phyloP scores from a whole-genome alignment of 805 yeast species.

The Teunomyces panamensis region DNA sequence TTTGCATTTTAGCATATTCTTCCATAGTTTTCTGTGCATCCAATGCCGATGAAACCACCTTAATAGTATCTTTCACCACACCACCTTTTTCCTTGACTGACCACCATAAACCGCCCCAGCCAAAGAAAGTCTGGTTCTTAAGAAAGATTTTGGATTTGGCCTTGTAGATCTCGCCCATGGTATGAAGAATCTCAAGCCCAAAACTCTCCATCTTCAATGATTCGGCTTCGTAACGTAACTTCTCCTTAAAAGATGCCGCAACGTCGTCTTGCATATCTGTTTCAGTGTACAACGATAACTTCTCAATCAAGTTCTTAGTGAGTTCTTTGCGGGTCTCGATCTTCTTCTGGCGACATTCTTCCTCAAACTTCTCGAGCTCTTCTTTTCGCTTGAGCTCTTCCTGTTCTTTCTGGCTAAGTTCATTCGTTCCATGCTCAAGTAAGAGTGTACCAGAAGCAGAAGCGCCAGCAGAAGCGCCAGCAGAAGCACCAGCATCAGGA shows the following conservation, averaged over 20 bases:
- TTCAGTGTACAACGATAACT: constrained; percentile 42
- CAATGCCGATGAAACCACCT: constrained; percentile 67
- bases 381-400: constrained; percentile 46
- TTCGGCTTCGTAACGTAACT: constrained; percentile 80
- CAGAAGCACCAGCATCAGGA: background rate
- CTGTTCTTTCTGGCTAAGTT: constrained; percentile 34
- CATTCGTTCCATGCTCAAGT: constrained; percentile 24
- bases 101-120: constrained; percentile 67
- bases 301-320: constrained; percentile 50
- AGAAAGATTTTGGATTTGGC: constrained; percentile 63
- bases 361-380: constrained; percentile 66
- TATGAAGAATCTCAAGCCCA: constrained; percentile 77
- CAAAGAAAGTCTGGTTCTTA: constrained; percentile 60
- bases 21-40: constrained; percentile 80
- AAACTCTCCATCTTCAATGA: constrained; percentile 77
- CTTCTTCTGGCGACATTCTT: constrained; percentile 67
- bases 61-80: constrained; percentile 67
- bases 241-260: constrained; percentile 52
- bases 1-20: constrained; percentile 67
- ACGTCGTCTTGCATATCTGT: constrained; percentile 44
- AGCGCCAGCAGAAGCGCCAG: constrained; percentile 7
- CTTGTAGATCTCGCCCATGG: constrained; percentile 66
- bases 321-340: constrained; percentile 63
- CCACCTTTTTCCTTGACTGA: constrained; percentile 72
- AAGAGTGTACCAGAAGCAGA: constrained; percentile 6